Percentiles rank a stretch among this genome's conserved stretches.
These are phyloP conservation scores for Pisolithus sp. DNA, from an alignment of 768 basidiomycete genomes.

Conservation along the genomic window DNA sequence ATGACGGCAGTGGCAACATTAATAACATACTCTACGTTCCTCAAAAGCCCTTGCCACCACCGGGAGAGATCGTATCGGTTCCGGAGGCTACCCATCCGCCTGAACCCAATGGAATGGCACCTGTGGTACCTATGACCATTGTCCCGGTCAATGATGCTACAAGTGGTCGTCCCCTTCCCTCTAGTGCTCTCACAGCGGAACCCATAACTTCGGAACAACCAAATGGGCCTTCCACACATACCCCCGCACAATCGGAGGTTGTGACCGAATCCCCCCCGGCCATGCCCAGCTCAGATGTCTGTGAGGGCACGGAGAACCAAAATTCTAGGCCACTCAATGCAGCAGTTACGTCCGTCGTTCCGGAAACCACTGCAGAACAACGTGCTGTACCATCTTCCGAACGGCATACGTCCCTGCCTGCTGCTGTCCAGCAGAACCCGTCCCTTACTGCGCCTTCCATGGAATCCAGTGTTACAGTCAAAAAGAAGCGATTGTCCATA, in stretches of 20 bases:
- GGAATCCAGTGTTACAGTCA: conserved; percentile 28
- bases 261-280: not conserved
- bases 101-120: conserved; percentile 14
- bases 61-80: conserved; percentile 4
- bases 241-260: conserved; percentile 7
- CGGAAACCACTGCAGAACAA: no score
- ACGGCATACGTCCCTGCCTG: not conserved
- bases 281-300: no score
- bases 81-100: not conserved
- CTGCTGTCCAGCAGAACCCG: conserved; percentile 1
- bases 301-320: no score
- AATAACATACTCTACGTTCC: conserved; percentile 66
- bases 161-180: conserved; percentile 13
- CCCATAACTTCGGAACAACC: not conserved
- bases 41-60: conserved; percentile 28
- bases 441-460: conserved; percentile 27
- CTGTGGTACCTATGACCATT: conserved; percentile 32
- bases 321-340: no score
- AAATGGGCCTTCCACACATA: conserved; percentile 16
- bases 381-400: not conserved
- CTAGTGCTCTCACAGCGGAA: not conserved
- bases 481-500: conserved; percentile 48
- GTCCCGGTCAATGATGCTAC: conserved; percentile 39
- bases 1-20: conserved; percentile 55
- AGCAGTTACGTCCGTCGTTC: no score